Percentiles rank a stretch among this genome's conserved stretches.
Evolutionary conservation across 805 yeast species (phyloP).

Genomic region (Starmerella bombicola): DNA sequence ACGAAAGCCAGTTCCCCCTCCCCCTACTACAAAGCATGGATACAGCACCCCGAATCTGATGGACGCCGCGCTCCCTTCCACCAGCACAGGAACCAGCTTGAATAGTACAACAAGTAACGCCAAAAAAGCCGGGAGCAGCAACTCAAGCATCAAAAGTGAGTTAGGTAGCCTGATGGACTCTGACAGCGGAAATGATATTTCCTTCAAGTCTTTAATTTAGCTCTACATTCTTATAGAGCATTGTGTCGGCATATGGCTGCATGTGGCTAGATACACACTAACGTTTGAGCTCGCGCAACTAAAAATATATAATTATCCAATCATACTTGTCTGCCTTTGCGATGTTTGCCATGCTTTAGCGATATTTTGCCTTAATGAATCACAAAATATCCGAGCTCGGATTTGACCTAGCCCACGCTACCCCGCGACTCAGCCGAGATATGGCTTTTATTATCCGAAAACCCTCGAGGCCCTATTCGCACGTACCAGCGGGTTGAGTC

Average conservation of each 20-base stretch:
- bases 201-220: slow-evolving; percentile 15
- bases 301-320: too few relatives aligned
- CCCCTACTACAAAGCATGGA: background rate
- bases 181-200: slow-evolving; percentile 3
- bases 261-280: too few relatives aligned
- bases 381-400: slow-evolving; percentile 6
- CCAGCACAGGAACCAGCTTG: background rate
- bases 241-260: too few relatives aligned
- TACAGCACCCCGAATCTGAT: slow-evolving; percentile 8
- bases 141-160: too few relatives aligned
- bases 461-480: too few relatives aligned
- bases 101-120: slow-evolving; percentile 8
- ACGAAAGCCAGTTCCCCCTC: slow-evolving; percentile 13
- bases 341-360: too few relatives aligned
- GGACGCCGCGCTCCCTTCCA: slow-evolving; percentile 11
- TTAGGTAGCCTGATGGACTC: slow-evolving; percentile 12
- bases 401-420: slow-evolving; percentile 1
- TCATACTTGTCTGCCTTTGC: too few relatives aligned
- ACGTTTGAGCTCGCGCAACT: too few relatives aligned
- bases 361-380: too few relatives aligned
- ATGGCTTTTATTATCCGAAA: too few relatives aligned
- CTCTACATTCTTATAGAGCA: too few relatives aligned
- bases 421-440: slow-evolving; percentile 4
- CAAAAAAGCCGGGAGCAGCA: slow-evolving; percentile 1
- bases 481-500: too few relatives aligned